Percentiles rank a stretch among this genome's conserved stretches.
These are phyloP conservation scores for Fusarium sp. DNA, from an alignment of 2,329 filamentous ascomycete genomes.

Conservation along the genomic window DNA sequence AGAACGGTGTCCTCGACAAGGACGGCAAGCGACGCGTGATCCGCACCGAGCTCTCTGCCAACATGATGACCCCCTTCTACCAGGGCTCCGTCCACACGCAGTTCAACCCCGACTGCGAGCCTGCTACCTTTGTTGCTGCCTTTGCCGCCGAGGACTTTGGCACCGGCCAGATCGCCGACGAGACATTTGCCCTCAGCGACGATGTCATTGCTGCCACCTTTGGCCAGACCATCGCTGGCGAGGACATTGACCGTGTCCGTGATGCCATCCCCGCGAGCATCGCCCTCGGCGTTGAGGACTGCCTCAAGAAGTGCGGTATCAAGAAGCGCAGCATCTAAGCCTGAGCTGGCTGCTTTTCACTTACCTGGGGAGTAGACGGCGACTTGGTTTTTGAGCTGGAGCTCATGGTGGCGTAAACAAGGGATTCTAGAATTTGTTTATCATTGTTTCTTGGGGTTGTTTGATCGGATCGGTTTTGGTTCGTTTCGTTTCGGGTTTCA, in stretches of 20 bases:
- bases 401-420: slow-evolving; percentile 1
- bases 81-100: slow-evolving; percentile 67
- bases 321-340: slow-evolving; percentile 55
- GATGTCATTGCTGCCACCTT: slow-evolving; percentile 61
- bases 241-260: slow-evolving; percentile 59
- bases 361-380: background rate
- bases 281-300: slow-evolving; percentile 64
- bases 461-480: background rate
- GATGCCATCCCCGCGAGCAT: slow-evolving; percentile 58
- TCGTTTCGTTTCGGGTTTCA: background rate
- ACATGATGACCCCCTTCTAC: slow-evolving; percentile 66
- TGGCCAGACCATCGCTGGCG: slow-evolving; percentile 58
- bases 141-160: slow-evolving; percentile 65
- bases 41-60: slow-evolving; percentile 53
- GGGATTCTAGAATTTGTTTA: slow-evolving; percentile 10
- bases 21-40: slow-evolving; percentile 57
- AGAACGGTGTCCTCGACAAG: slow-evolving; percentile 59
- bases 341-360: background rate
- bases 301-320: slow-evolving; percentile 52
- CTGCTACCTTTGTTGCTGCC: slow-evolving; percentile 62
- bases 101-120: slow-evolving; percentile 66
- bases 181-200: slow-evolving; percentile 60
- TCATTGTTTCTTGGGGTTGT: background rate
- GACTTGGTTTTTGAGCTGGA: slow-evolving; percentile 8
- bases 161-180: slow-evolving; percentile 62